Percentiles rank a stretch among this genome's conserved stretches.
phyloP scores from a whole-genome alignment of 306 rosid species.

The Lathyrus tuberosus region DNA sequence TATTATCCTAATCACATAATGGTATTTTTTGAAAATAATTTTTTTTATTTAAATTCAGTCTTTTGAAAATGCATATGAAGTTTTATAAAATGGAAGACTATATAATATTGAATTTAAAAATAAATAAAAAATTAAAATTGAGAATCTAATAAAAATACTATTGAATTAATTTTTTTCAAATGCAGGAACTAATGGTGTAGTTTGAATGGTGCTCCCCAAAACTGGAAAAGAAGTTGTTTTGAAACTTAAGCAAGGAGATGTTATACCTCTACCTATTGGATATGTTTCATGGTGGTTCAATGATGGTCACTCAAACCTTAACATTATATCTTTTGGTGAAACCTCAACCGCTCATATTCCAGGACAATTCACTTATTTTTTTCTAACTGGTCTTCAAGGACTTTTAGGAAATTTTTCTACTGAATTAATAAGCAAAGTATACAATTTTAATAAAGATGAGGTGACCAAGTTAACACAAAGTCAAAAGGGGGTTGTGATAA shows the following conservation, averaged over 20 bases:
- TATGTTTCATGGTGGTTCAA: conserved; percentile 80
- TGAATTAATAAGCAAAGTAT: conserved; percentile 44
- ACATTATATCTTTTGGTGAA: conserved; percentile 51
- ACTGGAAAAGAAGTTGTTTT: conserved; percentile 50
- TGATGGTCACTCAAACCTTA: conserved; percentile 50
- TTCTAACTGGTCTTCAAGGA: conserved; percentile 51
- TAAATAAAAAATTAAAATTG: too few species aligned
- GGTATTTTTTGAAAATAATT: too few species aligned
- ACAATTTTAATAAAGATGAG: conserved; percentile 39
- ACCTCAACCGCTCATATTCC: conserved; percentile 48
- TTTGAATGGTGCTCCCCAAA: conserved; percentile 45
- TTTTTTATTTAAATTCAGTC: too few species aligned
- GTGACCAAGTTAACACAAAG: conserved; percentile 44
- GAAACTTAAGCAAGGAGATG: conserved; percentile 55
- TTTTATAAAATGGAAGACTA: too few species aligned
- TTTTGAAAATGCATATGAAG: too few species aligned
- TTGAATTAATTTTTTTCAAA: background rate
- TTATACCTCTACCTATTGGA: conserved; percentile 59
- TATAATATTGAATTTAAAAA: too few species aligned
- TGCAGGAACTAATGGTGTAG: conserved; percentile 45
- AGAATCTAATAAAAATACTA: too few species aligned
- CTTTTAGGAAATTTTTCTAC: conserved; percentile 49
- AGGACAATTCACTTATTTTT: conserved; percentile 55
- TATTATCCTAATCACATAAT: too few species aligned
- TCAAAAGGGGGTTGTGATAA: conserved; percentile 50